Base-by-base conservation (phyloP, 306 rosid genomes). In the Acacia acuminata region DNA sequence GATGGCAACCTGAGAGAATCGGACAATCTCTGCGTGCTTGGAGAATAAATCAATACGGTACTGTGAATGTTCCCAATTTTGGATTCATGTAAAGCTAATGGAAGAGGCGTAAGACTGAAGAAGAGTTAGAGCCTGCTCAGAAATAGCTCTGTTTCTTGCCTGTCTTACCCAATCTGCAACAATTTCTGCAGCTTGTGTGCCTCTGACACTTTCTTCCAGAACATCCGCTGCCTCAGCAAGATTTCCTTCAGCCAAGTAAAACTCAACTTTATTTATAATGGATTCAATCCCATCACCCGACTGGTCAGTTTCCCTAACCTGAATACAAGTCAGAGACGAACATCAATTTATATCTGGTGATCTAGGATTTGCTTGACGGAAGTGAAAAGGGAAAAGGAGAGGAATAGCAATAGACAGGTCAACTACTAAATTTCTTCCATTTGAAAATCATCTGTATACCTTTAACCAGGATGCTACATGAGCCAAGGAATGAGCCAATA, bases 201-300 rank as follows among this genome's bases (percentile, higher is more conserved):
- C 94, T 82, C 81, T 88, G 17, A 94, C 97, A 40, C 94, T 92
- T 75, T 94, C 98, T 90, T 96, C 99, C 45, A 94, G 93, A 82
- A 74, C 88, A 76, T 88, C 90, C 68, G 97, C 99, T 78, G 98
- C 99, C 87, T 92, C 97, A 3, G 83, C 91, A 63, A 92, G 88
- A 81, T 94, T 96, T 78, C 99, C 98, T 60, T 91, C 95, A 12
- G 94, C 95, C 88, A 96, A 85, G 88, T 77, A 89, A 86, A 77
- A 74, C 88, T 94, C 98, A 53, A 91, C 97, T 86, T 84, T 91
- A 73, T 85, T 89, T 83, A 94, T 90, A 70, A 96, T 84, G 67
- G 99, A 94, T 74, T 96, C 99, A 60, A 94, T 90, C 79, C 98
- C 98, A 56, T 88, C 91, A 43, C 99, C 97, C 8, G 92, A 92